phyloP scores from a whole-genome alignment of 2,329 filamentous ascomycete genomes.

The Trichoderma sp. region DNA sequence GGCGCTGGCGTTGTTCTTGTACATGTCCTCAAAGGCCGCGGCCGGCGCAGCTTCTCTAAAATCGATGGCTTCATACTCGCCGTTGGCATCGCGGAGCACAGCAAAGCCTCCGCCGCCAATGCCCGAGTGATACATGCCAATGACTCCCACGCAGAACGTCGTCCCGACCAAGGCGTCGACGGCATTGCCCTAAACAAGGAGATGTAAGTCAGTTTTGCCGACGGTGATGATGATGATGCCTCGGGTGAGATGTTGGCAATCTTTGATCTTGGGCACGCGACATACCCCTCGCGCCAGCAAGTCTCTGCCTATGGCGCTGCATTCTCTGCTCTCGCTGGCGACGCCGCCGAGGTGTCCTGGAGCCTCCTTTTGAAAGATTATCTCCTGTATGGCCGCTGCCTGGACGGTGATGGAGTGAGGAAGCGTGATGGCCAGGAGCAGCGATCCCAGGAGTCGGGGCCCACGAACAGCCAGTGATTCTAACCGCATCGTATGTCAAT shows the following conservation, averaged over 20 bases:
- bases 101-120: slow-evolving; percentile 91
- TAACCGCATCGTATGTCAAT: slow-evolving; percentile 4
- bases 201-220: neutral
- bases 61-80: slow-evolving; percentile 82
- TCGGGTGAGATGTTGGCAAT: slow-evolving; percentile 1
- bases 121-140: slow-evolving; percentile 75
- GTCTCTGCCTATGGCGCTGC: slow-evolving; percentile 65
- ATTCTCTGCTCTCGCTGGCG: slow-evolving; percentile 66
- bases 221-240: neutral
- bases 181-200: slow-evolving; percentile 59
- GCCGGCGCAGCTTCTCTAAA: slow-evolving; percentile 86
- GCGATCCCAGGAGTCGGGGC: neutral
- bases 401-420: slow-evolving; percentile 4
- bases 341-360: slow-evolving; percentile 55
- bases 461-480: neutral
- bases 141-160: slow-evolving; percentile 70
- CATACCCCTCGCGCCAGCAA: slow-evolving; percentile 53
- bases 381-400: slow-evolving; percentile 22
- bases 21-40: slow-evolving; percentile 83
- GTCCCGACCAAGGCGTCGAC: slow-evolving; percentile 74
- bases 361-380: slow-evolving; percentile 24
- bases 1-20: slow-evolving; percentile 61
- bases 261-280: slow-evolving; percentile 10
- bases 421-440: slow-evolving; percentile 3
- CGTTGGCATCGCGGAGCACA: slow-evolving; percentile 68